Evolutionary conservation across 2,329 filamentous ascomycete genomes (phyloP).

Genomic region (Pseudogymnoascus sp.): DNA sequence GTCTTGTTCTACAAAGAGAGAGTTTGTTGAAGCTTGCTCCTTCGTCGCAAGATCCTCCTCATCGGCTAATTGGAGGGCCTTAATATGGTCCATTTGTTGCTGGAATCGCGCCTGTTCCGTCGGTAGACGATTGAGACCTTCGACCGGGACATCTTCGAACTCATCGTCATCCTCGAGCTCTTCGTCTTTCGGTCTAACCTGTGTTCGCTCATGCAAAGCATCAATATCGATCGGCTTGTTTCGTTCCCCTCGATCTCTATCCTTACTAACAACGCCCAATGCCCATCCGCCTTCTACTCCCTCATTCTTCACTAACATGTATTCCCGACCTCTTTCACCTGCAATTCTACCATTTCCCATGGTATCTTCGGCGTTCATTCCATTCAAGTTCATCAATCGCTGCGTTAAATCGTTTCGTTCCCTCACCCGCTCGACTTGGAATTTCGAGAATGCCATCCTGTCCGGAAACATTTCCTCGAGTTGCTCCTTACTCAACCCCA

Average conservation of each 20-base stretch:
- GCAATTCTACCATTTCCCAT: constrained; percentile 62
- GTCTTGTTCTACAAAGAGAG: constrained; percentile 22
- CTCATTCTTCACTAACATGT: constrained; percentile 92
- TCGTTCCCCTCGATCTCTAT: constrained; percentile 68
- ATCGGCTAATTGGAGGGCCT: constrained; percentile 3
- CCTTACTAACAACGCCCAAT: constrained; percentile 80
- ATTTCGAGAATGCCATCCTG: constrained; percentile 91
- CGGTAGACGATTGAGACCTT: constrained; percentile 28
- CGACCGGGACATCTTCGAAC: constrained; percentile 30
- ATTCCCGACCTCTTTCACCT: constrained; percentile 83
- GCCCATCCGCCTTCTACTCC: constrained; percentile 95
- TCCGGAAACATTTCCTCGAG: constrained; percentile 95
- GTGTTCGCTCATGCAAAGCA: constrained; percentile 38
- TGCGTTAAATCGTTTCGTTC: constrained; percentile 94
- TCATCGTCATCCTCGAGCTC: constrained; percentile 59
- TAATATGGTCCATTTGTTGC: neutral
- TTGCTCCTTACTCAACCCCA: constrained; percentile 96
- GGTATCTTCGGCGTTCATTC: constrained; percentile 71
- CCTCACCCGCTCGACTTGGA: constrained; percentile 88
- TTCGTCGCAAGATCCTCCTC: constrained; percentile 9
- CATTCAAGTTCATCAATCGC: constrained; percentile 85
- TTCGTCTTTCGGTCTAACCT: constrained; percentile 47
- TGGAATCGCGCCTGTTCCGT: constrained; percentile 14
- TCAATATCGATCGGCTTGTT: constrained; percentile 93
- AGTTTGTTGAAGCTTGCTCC: constrained; percentile 14